phyloP scores from a whole-genome alignment of 768 basidiomycete genomes.

The Nevesoporus exiguus region DNA sequence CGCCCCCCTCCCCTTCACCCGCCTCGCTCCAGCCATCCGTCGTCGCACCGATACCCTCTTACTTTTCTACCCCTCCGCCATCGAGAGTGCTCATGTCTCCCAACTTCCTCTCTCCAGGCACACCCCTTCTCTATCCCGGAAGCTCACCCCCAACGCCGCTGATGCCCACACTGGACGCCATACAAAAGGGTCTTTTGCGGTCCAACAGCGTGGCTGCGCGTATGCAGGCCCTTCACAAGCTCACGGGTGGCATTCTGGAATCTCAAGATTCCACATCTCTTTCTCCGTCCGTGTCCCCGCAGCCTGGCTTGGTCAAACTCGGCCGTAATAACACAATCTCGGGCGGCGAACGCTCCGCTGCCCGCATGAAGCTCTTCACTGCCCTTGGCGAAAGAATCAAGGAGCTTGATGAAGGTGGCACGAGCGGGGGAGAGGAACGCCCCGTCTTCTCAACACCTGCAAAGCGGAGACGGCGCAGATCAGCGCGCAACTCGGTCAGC shows the following conservation, averaged over 20 bases:
- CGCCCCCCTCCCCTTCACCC: conserved; percentile 31
- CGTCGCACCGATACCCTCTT: conserved; percentile 56
- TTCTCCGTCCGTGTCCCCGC: conserved; percentile 46
- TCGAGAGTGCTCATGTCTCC: conserved; percentile 43
- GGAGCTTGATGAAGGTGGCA: conserved; percentile 61
- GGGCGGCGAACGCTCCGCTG: conserved; percentile 74
- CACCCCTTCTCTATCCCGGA: conserved; percentile 59
- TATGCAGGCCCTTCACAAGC: conserved; percentile 76
- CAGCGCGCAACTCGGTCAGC: conserved; percentile 36
- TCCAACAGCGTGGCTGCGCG: conserved; percentile 88
- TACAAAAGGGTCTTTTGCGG: conserved; percentile 76
- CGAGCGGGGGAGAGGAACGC: conserved; percentile 56
- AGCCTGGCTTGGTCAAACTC: conserved; percentile 46
- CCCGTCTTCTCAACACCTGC: conserved; percentile 40
- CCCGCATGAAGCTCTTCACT: conserved; percentile 63
- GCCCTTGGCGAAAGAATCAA: conserved; percentile 56
- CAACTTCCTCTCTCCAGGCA: conserved; percentile 51
- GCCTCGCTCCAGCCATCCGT: conserved; percentile 27
- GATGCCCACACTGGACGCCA: conserved; percentile 72
- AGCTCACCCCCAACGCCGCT: conserved; percentile 59
- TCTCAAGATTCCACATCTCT: conserved; percentile 52
- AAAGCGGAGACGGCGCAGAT: conserved; percentile 57
- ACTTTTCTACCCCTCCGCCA: conserved; percentile 42
- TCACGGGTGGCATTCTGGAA: conserved; percentile 69
- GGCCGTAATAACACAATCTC: conserved; percentile 78